phyloP scores from a whole-genome alignment of 2,329 filamentous ascomycete genomes.

The Harringtonia aguacate region DNA sequence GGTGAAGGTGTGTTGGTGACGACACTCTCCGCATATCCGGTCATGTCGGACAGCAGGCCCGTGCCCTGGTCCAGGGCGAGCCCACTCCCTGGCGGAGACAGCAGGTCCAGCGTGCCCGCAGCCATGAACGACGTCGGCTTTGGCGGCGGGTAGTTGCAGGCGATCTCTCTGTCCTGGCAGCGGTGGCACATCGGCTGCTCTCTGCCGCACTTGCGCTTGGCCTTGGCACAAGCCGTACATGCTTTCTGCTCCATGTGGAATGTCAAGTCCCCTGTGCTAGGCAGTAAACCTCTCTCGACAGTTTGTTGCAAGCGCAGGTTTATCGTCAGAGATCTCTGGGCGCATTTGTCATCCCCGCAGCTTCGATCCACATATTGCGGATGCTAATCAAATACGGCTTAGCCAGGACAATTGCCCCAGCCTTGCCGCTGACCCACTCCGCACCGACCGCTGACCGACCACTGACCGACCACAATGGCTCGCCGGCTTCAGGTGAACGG shows the following conservation, averaged over 20 bases:
- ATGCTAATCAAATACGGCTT: no score
- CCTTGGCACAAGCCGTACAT: constrained; percentile 12
- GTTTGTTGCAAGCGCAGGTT: no score
- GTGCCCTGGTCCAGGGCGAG: neutral
- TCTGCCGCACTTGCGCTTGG: constrained; percentile 15
- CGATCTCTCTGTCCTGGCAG: constrained; percentile 10
- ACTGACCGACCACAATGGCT: no score
- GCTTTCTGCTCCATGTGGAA: constrained; percentile 6
- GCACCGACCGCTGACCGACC: no score
- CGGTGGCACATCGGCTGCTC: constrained; percentile 14
- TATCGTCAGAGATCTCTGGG: no score
- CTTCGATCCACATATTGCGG: no score
- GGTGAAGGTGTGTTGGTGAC: neutral
- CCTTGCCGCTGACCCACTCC: no score
- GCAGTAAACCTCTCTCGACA: no score
- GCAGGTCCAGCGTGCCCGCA: neutral
- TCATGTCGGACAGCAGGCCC: neutral
- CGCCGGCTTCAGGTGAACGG: no score
- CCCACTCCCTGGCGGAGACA: neutral
- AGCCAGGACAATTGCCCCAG: no score
- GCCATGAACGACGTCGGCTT: constrained; percentile 1
- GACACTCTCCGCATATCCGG: neutral
- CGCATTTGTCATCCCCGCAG: neutral
- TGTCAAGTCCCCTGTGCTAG: no score
- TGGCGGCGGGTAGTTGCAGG: constrained; percentile 15